A percentile compares a stretch with the other conserved stretches of the same genome.
phyloP scores from a whole-genome alignment of 768 basidiomycete genomes.

The Floccularia luteovirens region DNA sequence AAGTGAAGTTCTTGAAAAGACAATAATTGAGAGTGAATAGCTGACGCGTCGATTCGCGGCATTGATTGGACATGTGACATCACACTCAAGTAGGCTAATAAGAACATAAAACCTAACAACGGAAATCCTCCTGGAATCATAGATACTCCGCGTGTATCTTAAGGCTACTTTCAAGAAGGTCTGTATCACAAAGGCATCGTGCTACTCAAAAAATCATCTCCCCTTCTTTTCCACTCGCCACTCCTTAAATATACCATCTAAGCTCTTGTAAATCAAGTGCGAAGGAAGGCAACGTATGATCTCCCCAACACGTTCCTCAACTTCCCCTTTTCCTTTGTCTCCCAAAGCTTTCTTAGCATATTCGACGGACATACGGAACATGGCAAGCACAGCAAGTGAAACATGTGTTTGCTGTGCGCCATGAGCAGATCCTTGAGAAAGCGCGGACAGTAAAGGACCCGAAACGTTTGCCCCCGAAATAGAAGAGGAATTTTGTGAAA shows the following conservation, averaged over 20 bases:
- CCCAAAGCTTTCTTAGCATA: conserved; percentile 68
- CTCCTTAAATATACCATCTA: conserved; percentile 94
- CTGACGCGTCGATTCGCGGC: conserved; percentile 16
- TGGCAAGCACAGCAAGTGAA: conserved; percentile 85
- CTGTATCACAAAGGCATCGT: no score
- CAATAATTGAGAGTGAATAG: conserved; percentile 14
- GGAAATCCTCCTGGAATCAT: no score
- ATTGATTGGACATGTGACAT: no score
- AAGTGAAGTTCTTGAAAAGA: conserved; percentile 8
- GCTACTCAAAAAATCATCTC: no score
- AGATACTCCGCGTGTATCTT: no score
- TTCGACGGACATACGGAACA: conserved; percentile 80
- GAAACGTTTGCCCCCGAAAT: conserved; percentile 56
- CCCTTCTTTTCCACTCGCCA: conserved; percentile 83
- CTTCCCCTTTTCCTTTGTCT: conserved; percentile 58
- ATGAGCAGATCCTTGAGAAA: conserved; percentile 72
- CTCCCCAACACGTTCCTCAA: conserved; percentile 75
- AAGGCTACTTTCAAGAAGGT: no score
- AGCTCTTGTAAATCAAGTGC: conserved; percentile 80
- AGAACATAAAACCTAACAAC: no score
- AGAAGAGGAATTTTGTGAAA: conserved; percentile 54
- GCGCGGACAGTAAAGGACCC: conserved; percentile 64
- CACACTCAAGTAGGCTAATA: no score
- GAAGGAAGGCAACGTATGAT: conserved; percentile 86
- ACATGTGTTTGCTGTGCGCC: conserved; percentile 90